Conservation (phyloP, 768 basidiomycete genomes). For the Lactarius pseudohatsudake region DNA sequence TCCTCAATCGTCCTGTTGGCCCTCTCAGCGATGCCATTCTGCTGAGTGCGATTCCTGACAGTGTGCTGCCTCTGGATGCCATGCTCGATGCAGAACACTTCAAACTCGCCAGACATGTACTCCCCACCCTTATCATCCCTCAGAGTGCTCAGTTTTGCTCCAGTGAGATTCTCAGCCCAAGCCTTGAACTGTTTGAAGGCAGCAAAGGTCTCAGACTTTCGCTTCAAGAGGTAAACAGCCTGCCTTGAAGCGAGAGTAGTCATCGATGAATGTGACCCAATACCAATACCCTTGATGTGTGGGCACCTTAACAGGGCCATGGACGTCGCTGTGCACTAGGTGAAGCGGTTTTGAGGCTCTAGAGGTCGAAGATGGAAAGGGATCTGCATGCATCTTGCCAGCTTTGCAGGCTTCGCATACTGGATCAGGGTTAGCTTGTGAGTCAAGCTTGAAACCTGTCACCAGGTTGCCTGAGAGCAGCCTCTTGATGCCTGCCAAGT, state of each 20-base stretch:
- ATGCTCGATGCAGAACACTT: slow-evolving; percentile 15
- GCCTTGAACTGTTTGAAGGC: slow-evolving; percentile 36
- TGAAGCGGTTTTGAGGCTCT: neutral
- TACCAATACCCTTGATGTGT: neutral
- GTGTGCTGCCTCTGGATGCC: slow-evolving; percentile 31
- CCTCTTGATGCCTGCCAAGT: no score
- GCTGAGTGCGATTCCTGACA: slow-evolving; percentile 30
- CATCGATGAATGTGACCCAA: neutral
- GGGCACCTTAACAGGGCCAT: neutral
- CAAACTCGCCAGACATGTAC: slow-evolving; percentile 30
- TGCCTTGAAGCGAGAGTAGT: neutral
- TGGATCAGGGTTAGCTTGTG: no score
- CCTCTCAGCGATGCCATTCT: slow-evolving; percentile 47
- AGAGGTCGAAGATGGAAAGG: neutral
- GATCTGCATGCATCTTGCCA: no score
- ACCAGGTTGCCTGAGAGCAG: no score
- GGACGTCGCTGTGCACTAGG: neutral
- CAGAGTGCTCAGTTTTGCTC: slow-evolving; percentile 20
- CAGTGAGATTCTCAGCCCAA: slow-evolving; percentile 34
- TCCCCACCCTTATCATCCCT: slow-evolving; percentile 34
- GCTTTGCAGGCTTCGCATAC: no score
- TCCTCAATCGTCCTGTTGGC: slow-evolving; percentile 35
- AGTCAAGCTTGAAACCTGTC: no score
- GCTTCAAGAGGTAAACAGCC: neutral
- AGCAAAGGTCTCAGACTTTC: slow-evolving; percentile 32